These are phyloP conservation scores for Fusarium sulawesiense DNA, from an alignment of 2,329 filamentous ascomycete genomes.

Conservation along the genomic window DNA sequence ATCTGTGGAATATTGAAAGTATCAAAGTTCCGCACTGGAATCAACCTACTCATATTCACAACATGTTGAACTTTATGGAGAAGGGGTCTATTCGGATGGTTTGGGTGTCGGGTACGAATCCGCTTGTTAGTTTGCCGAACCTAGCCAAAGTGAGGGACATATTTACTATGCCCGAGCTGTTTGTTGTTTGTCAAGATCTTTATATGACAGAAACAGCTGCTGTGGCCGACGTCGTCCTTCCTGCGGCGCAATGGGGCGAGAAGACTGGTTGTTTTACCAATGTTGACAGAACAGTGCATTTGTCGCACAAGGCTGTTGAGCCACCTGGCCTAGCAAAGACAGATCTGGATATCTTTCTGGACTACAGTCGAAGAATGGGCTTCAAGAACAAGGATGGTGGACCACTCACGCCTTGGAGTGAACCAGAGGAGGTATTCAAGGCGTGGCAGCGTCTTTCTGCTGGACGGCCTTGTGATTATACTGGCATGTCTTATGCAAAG, in stretches of 20 bases:
- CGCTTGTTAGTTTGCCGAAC: background rate
- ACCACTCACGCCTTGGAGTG: background rate
- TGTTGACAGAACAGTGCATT: background rate
- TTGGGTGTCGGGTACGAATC: background rate
- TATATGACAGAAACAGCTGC: background rate
- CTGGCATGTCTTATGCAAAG: background rate
- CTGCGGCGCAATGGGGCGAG: background rate
- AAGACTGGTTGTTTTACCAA: background rate
- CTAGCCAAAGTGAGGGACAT: background rate
- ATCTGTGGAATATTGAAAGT: background rate
- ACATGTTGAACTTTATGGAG: background rate
- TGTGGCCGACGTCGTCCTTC: background rate
- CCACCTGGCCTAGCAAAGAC: background rate
- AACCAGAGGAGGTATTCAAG: background rate
- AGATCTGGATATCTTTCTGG: background rate
- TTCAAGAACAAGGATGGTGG: background rate
- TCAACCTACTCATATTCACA: background rate
- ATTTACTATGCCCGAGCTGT: background rate
- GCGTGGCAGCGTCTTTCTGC: background rate
- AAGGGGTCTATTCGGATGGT: slow-evolving; percentile 1
- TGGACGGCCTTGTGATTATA: background rate
- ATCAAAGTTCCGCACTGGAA: slow-evolving; percentile 1
- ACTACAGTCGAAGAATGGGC: background rate
- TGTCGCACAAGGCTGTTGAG: background rate
- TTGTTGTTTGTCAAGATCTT: background rate